Conservation (phyloP, 345 rosid species). For the Lepidium aucheri region DNA sequence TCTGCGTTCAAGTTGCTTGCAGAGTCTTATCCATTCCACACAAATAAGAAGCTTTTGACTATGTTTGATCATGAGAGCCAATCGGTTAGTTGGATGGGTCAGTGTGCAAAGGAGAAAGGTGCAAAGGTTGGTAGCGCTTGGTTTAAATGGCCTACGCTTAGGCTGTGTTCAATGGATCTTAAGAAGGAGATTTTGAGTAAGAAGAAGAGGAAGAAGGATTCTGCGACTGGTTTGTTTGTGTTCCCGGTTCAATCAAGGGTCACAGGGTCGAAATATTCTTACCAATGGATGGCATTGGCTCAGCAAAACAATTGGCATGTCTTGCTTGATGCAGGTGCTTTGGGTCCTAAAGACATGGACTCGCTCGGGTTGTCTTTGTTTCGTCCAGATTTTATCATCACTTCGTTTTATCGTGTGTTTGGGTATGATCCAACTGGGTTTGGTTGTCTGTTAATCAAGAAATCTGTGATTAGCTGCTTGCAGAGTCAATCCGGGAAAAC, state of each 20-base stretch:
- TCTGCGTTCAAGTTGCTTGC: conserved; percentile 93
- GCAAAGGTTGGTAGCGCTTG: conserved; percentile 84
- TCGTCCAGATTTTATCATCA: conserved; percentile 92
- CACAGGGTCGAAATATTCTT: conserved; percentile 92
- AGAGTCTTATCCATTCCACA: conserved; percentile 91
- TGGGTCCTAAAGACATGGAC: conserved; percentile 99
- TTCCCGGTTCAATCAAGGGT: conserved; percentile 98
- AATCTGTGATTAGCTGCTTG: conserved; percentile 91
- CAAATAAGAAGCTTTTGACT: conserved; percentile 85
- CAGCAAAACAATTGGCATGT: conserved; percentile 99
- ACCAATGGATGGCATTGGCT: conserved; percentile 99
- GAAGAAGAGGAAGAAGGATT: conserved; percentile 88
- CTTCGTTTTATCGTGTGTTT: conserved; percentile 94
- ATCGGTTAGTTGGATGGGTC: conserved; percentile 97
- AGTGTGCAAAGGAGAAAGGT: conserved; percentile 90
- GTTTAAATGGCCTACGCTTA: conserved; percentile 99
- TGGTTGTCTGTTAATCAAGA: conserved; percentile 94
- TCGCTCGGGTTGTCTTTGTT: conserved; percentile 94
- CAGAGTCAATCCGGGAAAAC: conserved; percentile 90
- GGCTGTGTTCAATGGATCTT: conserved; percentile 88
- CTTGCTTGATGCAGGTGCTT: conserved; percentile 94
- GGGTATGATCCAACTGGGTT: conserved; percentile 98
- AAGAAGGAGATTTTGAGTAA: conserved; percentile 78
- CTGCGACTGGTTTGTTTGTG: conserved; percentile 82
- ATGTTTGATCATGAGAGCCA: conserved; percentile 99